phyloP scores from a whole-genome alignment of 2,329 filamentous ascomycete genomes.

The Diaporthe ampelina region DNA sequence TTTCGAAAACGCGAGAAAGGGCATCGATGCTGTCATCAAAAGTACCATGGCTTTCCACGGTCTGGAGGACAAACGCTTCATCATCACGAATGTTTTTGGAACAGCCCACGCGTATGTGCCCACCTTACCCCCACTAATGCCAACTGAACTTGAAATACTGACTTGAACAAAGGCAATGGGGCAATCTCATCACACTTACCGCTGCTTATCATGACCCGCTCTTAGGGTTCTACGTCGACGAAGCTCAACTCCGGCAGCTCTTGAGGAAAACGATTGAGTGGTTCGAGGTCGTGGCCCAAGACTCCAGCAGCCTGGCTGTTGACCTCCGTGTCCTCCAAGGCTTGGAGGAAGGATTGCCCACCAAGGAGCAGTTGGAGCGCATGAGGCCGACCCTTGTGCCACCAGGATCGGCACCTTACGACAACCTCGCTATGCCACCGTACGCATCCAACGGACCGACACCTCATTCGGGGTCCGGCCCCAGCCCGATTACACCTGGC shows the following conservation, averaged over 20 bases:
- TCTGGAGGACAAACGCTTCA: constrained; percentile 74
- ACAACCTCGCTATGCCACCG: constrained; percentile 44
- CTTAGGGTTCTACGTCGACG: constrained; percentile 71
- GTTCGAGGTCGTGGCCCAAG: constrained; percentile 76
- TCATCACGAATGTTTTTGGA: constrained; percentile 96
- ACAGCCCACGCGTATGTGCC: constrained; percentile 91
- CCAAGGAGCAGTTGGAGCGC: constrained; percentile 33
- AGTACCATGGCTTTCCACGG: constrained; percentile 87
- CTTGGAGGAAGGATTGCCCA: constrained; percentile 60
- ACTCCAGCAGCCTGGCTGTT: constrained; percentile 79
- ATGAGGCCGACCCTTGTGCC: neutral
- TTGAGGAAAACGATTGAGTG: constrained; percentile 83
- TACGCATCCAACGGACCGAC: constrained; percentile 27
- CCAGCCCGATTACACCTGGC: constrained; percentile 37
- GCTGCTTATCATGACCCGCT: constrained; percentile 80
- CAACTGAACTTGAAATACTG: constrained; percentile 18
- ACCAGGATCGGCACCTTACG: constrained; percentile 35
- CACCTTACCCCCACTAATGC: neutral
- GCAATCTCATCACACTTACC: constrained; percentile 91
- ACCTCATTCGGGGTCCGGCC: constrained; percentile 24
- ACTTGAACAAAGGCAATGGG: constrained; percentile 81
- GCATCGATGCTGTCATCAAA: constrained; percentile 81
- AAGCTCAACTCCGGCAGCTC: constrained; percentile 68
- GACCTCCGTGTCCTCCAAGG: constrained; percentile 82
- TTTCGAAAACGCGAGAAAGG: constrained; percentile 69